Percentiles rank a stretch among this genome's conserved stretches.
phyloP scores from a whole-genome alignment of 139 green algal species.

The Chlorella sp. region DNA sequence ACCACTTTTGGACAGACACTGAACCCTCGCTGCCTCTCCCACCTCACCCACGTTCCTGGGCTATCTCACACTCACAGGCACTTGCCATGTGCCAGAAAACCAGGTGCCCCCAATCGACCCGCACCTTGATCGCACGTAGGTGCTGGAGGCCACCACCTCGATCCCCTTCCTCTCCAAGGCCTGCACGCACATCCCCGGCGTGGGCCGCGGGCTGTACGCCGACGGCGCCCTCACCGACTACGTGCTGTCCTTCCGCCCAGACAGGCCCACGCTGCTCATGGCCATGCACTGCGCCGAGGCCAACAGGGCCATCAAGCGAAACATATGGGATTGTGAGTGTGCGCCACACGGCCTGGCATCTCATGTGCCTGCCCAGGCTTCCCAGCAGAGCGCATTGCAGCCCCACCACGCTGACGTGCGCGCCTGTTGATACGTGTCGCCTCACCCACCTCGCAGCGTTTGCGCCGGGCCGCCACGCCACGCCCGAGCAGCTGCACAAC shows the following conservation, averaged over 20 bases:
- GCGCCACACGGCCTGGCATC: background rate
- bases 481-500: background rate
- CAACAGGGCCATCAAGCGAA: background rate
- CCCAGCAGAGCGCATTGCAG: no score
- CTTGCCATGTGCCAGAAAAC: no score
- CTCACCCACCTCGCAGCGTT: constrained; percentile 7
- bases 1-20: no score
- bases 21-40: no score
- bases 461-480: background rate
- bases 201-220: constrained; percentile 12
- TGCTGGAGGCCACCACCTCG: constrained; percentile 20
- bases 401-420: no score
- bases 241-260: background rate
- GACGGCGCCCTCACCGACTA: constrained; percentile 8
- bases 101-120: no score
- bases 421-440: no score
- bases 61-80: no score
- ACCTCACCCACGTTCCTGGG: no score
- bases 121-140: no score
- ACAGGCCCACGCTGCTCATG: background rate
- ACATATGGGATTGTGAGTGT: background rate
- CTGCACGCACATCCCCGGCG: constrained; percentile 7
- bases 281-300: background rate
- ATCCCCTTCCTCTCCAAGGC: constrained; percentile 15
- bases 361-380: background rate